These are phyloP conservation scores for Candida pini DNA, from an alignment of 805 yeast genomes.

Conservation along the genomic window DNA sequence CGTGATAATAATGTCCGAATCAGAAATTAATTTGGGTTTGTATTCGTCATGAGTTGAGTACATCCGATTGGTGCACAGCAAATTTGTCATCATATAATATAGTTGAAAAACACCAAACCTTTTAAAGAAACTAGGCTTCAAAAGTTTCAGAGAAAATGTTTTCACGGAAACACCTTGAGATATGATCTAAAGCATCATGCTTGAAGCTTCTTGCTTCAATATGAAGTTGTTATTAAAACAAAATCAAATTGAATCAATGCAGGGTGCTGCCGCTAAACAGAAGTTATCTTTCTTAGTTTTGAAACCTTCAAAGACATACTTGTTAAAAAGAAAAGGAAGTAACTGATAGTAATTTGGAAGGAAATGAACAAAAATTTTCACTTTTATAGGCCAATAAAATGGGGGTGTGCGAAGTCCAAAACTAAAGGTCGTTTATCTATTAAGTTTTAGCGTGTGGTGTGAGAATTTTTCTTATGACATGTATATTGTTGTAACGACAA, in stretches of 20 bases:
- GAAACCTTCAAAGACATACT: neutral
- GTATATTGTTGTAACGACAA: too few relatives aligned
- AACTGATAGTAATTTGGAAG: neutral
- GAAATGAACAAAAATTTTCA: neutral
- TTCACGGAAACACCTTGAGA: neutral
- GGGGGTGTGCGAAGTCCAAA: too few relatives aligned
- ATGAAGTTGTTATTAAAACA: neutral
- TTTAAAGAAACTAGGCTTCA: neutral
- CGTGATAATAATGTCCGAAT: too few relatives aligned
- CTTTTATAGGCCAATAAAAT: too few relatives aligned
- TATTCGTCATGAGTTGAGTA: slow-evolving; percentile 28
- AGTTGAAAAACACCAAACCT: neutral
- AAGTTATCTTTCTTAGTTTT: neutral
- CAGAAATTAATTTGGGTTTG: slow-evolving; percentile 21
- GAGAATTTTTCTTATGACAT: too few relatives aligned
- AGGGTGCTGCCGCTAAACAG: too few relatives aligned
- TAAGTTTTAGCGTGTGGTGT: too few relatives aligned
- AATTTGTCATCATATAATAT: slow-evolving; percentile 26
- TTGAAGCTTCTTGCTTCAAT: slow-evolving; percentile 5
- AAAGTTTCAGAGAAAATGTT: neutral
- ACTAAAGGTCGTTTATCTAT: too few relatives aligned
- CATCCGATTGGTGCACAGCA: slow-evolving; percentile 36
- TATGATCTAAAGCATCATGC: slow-evolving; percentile 3
- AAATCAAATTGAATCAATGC: neutral
- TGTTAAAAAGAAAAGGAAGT: neutral